A percentile compares a stretch with the other conserved stretches of the same genome.
phyloP scores from a whole-genome alignment of 352 stramenopile species.

The Phytophthora sojae region DNA sequence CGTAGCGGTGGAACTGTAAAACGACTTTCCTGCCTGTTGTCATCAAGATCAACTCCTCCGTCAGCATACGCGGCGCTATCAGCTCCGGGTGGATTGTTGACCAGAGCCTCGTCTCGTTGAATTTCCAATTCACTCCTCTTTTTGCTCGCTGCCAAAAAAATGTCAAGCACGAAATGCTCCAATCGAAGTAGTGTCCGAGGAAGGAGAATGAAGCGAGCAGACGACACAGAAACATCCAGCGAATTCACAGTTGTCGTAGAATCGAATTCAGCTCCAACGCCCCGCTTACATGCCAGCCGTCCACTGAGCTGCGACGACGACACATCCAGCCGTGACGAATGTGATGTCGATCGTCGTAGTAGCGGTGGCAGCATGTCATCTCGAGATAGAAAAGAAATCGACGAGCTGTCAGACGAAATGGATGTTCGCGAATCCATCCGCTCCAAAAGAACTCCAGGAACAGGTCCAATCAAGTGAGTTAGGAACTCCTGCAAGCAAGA shows the following conservation, averaged over 20 bases:
- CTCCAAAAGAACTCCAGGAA: conserved; percentile 38
- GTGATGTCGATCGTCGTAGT: conserved; percentile 22
- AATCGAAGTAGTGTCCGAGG: conserved; percentile 59
- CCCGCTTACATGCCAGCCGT: conserved; percentile 24
- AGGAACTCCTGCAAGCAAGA: conserved; percentile 42
- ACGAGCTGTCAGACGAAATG: conserved; percentile 37
- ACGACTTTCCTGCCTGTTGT: conserved; percentile 34
- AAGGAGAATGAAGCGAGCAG: conserved; percentile 57
- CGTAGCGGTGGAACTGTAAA: conserved; percentile 40
- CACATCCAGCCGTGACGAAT: conserved; percentile 28
- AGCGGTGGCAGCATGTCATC: conserved; percentile 28
- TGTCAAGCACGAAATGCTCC: conserved; percentile 64
- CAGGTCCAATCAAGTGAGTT: conserved; percentile 46
- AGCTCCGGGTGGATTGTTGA: conserved; percentile 32
- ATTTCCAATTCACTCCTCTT: conserved; percentile 51
- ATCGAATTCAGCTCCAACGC: conserved; percentile 11
- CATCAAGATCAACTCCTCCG: conserved; percentile 30
- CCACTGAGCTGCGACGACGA: conserved; percentile 43
- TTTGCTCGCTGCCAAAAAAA: conserved; percentile 54
- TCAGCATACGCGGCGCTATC: conserved; percentile 42
- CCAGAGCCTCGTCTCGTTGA: conserved; percentile 45
- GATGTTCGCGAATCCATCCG: conserved; percentile 34
- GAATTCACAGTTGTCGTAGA: conserved; percentile 25
- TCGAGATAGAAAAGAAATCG: conserved; percentile 34
- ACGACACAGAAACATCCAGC: conserved; percentile 49